Evolutionary conservation across 345 rosid genomes (phyloP), one percentile per base, ranked within the genome.

Genomic region (Ricinus communis): DNA sequence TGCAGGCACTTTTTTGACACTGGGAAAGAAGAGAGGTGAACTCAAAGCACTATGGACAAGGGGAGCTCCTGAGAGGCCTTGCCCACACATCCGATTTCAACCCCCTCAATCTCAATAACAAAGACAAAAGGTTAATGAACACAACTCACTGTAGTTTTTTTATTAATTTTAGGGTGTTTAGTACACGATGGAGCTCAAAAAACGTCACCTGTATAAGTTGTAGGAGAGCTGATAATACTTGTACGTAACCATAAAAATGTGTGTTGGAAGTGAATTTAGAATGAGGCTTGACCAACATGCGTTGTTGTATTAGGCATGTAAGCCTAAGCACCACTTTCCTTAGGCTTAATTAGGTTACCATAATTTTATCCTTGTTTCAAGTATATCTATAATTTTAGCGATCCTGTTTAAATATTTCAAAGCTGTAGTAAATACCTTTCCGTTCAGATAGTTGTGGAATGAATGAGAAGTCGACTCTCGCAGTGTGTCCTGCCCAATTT

Each of bases 1-100:
- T 76, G 82, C 85, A 92, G 98, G 96, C 30, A 91, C 98, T 0
- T 76, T 94, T 55, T 59, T 90, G 79, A 77, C 88, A 47, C 60
- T 92, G 85, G 92, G 92, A 59, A 89, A 81, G 76, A 85, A 82
- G 77, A 90, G 97, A 79, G 97, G 97, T 19, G 97, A 94, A 31
- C 86, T 92, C 57, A 72, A 85, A 73, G 83, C 74, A n/a, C 82
- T 91, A 49, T 94, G 98, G 98, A 86, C 85, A 49, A 82, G 81
- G 74, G 98, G 98, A 62, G 91, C 84, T 64, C 97, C 95, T 0
- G 88, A 90, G 66, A 82, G 87, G 61, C 85, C 80, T 18, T 93
- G 98, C 69, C 90, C 89, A 5, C 98, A 93, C 60, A 57, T 84
- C 63, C 87, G 56, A 4, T 86, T 90, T 74, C 90, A 74, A 54